These are phyloP conservation scores for Allomyces arbusculus DNA, from an alignment of 192 early-diverging fungal genomes.

Conservation along the genomic window DNA sequence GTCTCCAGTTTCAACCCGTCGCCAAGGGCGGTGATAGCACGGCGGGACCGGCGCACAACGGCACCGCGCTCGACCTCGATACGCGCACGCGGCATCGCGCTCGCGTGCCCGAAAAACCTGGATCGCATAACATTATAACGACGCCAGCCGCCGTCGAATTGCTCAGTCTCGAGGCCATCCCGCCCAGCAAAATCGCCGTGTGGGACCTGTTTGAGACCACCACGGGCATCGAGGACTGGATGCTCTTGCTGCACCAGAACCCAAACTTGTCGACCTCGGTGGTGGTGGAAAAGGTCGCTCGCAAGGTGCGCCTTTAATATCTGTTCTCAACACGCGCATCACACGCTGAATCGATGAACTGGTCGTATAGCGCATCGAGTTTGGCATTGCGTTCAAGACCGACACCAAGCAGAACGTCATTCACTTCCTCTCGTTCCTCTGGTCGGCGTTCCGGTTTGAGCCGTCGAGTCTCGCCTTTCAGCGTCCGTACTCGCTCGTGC, in stretches of 20 bases:
- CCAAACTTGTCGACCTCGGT: background rate
- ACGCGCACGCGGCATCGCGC: background rate
- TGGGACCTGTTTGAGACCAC: background rate
- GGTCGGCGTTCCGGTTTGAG: background rate
- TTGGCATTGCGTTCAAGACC: background rate
- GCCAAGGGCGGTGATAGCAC: background rate
- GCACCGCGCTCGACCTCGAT: background rate
- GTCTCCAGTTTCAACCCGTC: background rate
- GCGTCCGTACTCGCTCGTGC: background rate
- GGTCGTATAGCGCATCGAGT: background rate
- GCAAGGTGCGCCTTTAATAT: background rate
- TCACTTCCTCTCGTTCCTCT: background rate
- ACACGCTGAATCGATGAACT: background rate
- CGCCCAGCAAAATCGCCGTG: background rate
- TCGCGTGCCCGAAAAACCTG: background rate
- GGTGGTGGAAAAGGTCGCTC: background rate
- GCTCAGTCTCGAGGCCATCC: background rate
- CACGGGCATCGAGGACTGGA: background rate
- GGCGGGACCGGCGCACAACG: background rate
- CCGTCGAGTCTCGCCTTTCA: background rate
- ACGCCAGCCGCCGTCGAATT: background rate
- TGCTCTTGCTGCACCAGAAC: background rate
- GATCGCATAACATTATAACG: background rate
- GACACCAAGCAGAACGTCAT: background rate
- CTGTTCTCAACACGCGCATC: background rate